These are phyloP conservation scores for Alloascoidea africana DNA, from an alignment of 805 yeast species.

Conservation along the genomic window DNA sequence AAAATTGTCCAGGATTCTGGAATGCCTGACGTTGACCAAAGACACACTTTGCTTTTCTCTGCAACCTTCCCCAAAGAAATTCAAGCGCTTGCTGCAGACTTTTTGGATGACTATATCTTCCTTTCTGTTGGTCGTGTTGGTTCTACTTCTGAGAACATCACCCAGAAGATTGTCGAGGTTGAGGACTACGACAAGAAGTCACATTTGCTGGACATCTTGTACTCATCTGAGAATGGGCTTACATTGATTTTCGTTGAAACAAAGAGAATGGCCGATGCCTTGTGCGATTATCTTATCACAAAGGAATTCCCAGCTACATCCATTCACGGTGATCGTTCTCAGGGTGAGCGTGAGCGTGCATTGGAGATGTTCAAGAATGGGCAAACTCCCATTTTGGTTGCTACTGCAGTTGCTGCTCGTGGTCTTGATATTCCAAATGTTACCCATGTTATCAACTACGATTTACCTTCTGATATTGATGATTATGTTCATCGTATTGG, in stretches of 20 bases:
- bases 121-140: slow-evolving; percentile 98
- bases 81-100: slow-evolving; percentile 93
- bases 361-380: slow-evolving; percentile 88
- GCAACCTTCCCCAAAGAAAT: slow-evolving; percentile 99
- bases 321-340: slow-evolving; percentile 98
- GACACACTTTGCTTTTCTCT: slow-evolving; percentile 97
- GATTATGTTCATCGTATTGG: slow-evolving; percentile 99
- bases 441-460: slow-evolving; percentile 94
- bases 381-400: slow-evolving; percentile 85
- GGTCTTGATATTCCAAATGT: slow-evolving; percentile 99
- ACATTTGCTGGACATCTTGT: slow-evolving; percentile 73
- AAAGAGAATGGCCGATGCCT: slow-evolving; percentile 94
- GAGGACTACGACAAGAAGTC: slow-evolving; percentile 90
- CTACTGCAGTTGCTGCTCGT: slow-evolving; percentile 99
- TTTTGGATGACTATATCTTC: slow-evolving; percentile 90
- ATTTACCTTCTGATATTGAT: slow-evolving; percentile 91
- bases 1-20: slow-evolving; percentile 95
- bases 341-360: slow-evolving; percentile 95
- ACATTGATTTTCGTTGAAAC: slow-evolving; percentile 95
- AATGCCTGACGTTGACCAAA: slow-evolving; percentile 81
- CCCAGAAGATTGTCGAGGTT: slow-evolving; percentile 84
- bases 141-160: slow-evolving; percentile 95
- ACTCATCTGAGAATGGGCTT: slow-evolving; percentile 70
- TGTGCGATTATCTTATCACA: slow-evolving; percentile 80
- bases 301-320: slow-evolving; percentile 95